A percentile compares a stretch with the other conserved stretches of the same genome.
Conservation (phyloP, 164 flowering plant species). For the Taxillus chinensis region DNA sequence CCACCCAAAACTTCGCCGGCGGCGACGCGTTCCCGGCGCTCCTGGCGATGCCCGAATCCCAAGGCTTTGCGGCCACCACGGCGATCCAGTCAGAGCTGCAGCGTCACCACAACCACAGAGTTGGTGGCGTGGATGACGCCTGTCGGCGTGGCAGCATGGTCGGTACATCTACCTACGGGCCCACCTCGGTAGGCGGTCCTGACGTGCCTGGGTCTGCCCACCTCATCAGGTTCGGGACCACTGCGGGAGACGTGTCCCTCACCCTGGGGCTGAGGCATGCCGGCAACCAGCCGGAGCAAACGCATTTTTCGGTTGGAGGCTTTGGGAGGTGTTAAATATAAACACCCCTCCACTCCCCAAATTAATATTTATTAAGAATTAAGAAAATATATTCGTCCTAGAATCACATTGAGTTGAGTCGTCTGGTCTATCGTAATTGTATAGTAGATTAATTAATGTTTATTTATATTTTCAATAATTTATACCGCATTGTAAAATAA, state of each 20-base stretch:
- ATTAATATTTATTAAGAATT: no score
- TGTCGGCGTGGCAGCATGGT: slow-evolving; percentile 13
- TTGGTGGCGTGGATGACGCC: slow-evolving; percentile 12
- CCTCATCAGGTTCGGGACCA: slow-evolving; percentile 52
- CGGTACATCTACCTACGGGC: not conserved
- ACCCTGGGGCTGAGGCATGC: slow-evolving; percentile 77
- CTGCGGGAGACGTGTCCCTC: slow-evolving; percentile 64
- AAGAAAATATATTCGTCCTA: no score
- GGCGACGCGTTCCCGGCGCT: slow-evolving; percentile 3
- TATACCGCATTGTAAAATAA: no score
- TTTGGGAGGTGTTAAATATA: slow-evolving; percentile 31
- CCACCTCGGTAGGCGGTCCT: not conserved
- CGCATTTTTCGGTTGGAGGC: slow-evolving; percentile 41
- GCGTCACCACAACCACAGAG: not conserved
- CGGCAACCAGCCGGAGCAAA: slow-evolving; percentile 61
- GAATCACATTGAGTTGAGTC: no score
- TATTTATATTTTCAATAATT: no score
- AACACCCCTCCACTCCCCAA: no score
- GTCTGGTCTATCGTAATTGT: no score
- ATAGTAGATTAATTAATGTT: no score
- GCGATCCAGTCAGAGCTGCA: no score
- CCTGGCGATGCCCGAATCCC: slow-evolving; percentile 7
- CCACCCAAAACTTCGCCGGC: not conserved
- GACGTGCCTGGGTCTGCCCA: slow-evolving; percentile 21
- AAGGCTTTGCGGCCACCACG: not conserved